Percentiles rank a stretch among this genome's conserved stretches.
Conservation (phyloP, 257 asterid species). For the Rehmannia glutinosa region DNA sequence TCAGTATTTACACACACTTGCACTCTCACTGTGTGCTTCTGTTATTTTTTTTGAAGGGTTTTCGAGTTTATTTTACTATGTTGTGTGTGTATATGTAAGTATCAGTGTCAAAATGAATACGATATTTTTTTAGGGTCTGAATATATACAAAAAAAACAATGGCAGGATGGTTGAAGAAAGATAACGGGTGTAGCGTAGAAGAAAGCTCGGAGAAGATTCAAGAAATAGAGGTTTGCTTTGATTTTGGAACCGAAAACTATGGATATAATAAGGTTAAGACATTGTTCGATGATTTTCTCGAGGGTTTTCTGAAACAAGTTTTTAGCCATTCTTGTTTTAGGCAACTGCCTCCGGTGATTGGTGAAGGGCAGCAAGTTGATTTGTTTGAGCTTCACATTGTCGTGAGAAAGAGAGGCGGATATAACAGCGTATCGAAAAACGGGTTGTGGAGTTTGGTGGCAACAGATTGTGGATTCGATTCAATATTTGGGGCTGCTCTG, state of each 20-base stretch:
- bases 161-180: slow-evolving; percentile 63
- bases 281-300: slow-evolving; percentile 33
- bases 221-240: neutral
- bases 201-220: slow-evolving; percentile 17
- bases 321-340: slow-evolving; percentile 30
- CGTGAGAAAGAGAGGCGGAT: slow-evolving; percentile 55
- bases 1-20: slow-evolving; percentile 20
- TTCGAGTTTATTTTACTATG: neutral
- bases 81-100: neutral
- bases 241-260: slow-evolving; percentile 1
- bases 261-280: slow-evolving; percentile 11
- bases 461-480: slow-evolving; percentile 47
- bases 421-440: slow-evolving; percentile 14
- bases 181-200: slow-evolving; percentile 39
- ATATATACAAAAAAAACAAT: slow-evolving; percentile 32
- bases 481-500: slow-evolving; percentile 33
- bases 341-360: slow-evolving; percentile 57
- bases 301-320: slow-evolving; percentile 26
- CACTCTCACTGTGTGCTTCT: slow-evolving; percentile 13
- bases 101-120: slow-evolving; percentile 7
- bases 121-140: slow-evolving; percentile 47
- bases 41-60: slow-evolving; percentile 4
- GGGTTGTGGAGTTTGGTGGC: slow-evolving; percentile 45
- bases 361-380: slow-evolving; percentile 54
- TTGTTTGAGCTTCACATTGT: slow-evolving; percentile 39